Conservation (phyloP, 495 filamentous ascomycete genomes). For the Podospora anserina region DNA sequence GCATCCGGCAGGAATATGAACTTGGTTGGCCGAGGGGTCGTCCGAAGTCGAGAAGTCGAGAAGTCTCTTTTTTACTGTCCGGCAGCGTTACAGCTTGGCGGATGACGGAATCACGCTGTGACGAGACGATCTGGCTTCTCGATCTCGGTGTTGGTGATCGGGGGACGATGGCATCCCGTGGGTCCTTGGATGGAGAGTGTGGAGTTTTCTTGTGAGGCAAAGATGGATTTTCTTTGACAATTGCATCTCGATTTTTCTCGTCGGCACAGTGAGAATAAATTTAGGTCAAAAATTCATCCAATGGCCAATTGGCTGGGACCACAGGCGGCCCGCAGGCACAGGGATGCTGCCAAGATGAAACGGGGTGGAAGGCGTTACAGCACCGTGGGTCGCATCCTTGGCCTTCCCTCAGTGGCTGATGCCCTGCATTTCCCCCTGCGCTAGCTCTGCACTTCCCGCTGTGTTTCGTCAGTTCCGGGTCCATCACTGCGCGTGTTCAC, state of each 20-base stretch:
- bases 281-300: background rate
- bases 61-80: background rate
- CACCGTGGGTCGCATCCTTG: background rate
- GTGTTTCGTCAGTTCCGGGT: slow-evolving; percentile 12
- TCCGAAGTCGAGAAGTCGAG: background rate
- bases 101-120: background rate
- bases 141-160: slow-evolving; percentile 1
- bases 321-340: slow-evolving; percentile 2
- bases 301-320: slow-evolving; percentile 17
- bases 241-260: slow-evolving; percentile 5
- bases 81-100: background rate
- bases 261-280: background rate
- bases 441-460: background rate
- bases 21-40: background rate
- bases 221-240: background rate
- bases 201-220: background rate
- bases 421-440: background rate
- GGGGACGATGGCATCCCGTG: background rate
- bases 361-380: slow-evolving; percentile 7
- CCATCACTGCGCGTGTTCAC: slow-evolving; percentile 3
- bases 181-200: background rate
- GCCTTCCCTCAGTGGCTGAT: slow-evolving; percentile 13
- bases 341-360: slow-evolving; percentile 17
- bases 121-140: background rate
- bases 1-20: background rate